These are phyloP conservation scores for Phytopythium mirpurense DNA, from an alignment of 352 stramenopile genomes.

Conservation along the genomic window DNA sequence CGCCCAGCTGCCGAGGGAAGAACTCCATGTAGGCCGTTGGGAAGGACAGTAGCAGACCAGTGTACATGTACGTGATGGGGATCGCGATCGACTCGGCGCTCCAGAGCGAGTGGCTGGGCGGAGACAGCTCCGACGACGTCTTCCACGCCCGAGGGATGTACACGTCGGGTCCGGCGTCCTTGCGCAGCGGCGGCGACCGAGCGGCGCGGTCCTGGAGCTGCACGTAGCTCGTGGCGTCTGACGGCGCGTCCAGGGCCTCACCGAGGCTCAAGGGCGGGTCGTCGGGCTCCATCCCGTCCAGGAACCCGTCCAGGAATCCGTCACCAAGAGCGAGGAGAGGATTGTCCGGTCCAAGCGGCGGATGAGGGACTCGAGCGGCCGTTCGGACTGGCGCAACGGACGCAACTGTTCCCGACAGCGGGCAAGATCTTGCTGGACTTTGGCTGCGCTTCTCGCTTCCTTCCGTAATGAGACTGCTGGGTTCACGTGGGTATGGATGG, in stretches of 20 bases:
- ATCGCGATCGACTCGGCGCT: slow-evolving; percentile 49
- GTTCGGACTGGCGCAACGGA: not conserved
- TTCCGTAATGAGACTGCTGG: no score
- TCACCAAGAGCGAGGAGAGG: no score
- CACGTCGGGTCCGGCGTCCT: not conserved
- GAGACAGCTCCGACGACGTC: slow-evolving; percentile 8
- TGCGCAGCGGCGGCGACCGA: slow-evolving; percentile 1
- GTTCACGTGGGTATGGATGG: no score
- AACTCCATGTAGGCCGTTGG: slow-evolving; percentile 72
- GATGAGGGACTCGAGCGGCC: no score
- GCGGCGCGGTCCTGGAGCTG: slow-evolving; percentile 2
- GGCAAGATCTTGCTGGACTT: no score
- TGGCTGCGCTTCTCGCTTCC: no score
- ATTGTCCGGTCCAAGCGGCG: not conserved
- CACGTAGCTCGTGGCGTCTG: slow-evolving; percentile 7
- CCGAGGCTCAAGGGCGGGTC: not conserved
- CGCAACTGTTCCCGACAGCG: no score
- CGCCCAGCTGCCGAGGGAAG: slow-evolving; percentile 55
- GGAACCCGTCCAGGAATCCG: not conserved
- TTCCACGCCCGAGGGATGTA: slow-evolving; percentile 2
- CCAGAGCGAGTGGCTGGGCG: slow-evolving; percentile 36
- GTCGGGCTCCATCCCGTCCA: not conserved
- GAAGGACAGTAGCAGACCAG: slow-evolving; percentile 59
- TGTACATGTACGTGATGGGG: slow-evolving; percentile 76
- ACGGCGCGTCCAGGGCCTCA: not conserved